Conservation (phyloP, 2,329 filamentous ascomycete species). For the Exophiala sideris region DNA sequence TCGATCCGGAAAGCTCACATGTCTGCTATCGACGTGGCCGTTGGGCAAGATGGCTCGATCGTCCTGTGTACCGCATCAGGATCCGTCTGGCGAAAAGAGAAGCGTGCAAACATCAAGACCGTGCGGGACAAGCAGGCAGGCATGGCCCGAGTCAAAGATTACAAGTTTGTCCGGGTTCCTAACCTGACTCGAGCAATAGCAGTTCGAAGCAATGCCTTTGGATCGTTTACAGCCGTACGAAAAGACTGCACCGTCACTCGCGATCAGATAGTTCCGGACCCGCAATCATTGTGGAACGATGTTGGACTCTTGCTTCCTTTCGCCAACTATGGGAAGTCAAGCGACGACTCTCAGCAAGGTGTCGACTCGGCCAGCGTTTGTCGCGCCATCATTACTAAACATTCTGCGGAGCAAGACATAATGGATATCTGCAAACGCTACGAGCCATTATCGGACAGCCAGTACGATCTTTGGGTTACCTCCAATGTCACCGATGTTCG, state of each 20-base stretch:
- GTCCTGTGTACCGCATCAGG: conserved; percentile 91
- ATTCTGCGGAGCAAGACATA: conserved; percentile 45
- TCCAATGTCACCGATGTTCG: conserved; percentile 64
- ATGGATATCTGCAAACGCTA: conserved; percentile 29
- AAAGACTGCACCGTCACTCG: conserved; percentile 79
- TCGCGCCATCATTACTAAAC: conserved; percentile 41
- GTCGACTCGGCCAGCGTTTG: conserved; percentile 33
- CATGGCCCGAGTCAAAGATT: conserved; percentile 73
- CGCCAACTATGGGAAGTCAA: conserved; percentile 51
- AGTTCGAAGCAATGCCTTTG: conserved; percentile 83
- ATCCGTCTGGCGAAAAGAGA: conserved; percentile 86
- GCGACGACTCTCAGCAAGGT: conserved; percentile 40
- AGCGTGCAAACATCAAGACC: conserved; percentile 72
- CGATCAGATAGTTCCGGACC: conserved; percentile 64
- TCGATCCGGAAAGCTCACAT: conserved; percentile 77
- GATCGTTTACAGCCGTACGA: conserved; percentile 82
- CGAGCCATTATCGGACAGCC: conserved; percentile 26
- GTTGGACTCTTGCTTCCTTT: conserved; percentile 68
- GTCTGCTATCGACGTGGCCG: conserved; percentile 80
- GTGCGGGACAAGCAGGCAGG: conserved; percentile 35
- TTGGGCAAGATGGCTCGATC: conserved; percentile 90
- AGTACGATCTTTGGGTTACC: conserved; percentile 40
- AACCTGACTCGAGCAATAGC: conserved; percentile 79
- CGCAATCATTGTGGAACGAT: conserved; percentile 71
- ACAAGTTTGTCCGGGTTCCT: conserved; percentile 90